These are phyloP conservation scores for Ilyonectria destructans DNA, from an alignment of 2,329 filamentous ascomycete genomes.

Conservation along the genomic window DNA sequence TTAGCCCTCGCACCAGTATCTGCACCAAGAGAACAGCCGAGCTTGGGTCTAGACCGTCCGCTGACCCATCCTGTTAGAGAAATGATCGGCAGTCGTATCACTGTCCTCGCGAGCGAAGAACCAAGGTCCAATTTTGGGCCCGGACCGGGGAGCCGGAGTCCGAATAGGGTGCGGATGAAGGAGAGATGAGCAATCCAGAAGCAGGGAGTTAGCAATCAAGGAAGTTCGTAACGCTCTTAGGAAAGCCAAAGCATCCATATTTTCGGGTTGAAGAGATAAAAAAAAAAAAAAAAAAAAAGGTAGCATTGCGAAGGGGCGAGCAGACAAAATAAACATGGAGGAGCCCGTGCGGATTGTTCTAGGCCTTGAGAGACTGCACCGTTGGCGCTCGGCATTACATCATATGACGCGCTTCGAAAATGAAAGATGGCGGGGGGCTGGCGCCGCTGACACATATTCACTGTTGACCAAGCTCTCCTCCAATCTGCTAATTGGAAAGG, in stretches of 20 bases:
- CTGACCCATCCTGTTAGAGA: neutral
- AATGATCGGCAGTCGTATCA: conserved; percentile 18
- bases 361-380: conserved; percentile 19
- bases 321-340: neutral
- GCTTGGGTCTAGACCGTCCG: conserved; percentile 16
- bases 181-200: conserved; percentile 14
- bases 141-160: conserved; percentile 16
- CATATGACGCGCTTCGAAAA: conserved; percentile 41
- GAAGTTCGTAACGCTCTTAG: neutral
- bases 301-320: neutral
- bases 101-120: conserved; percentile 6
- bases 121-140: neutral
- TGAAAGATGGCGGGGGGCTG: neutral
- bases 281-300: neutral
- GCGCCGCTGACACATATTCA: conserved; percentile 9
- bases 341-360: conserved; percentile 27
- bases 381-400: conserved; percentile 47
- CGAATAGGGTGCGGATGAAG: conserved; percentile 4
- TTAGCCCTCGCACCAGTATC: neutral
- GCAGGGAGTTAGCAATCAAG: neutral
- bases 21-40: neutral
- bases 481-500: neutral
- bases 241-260: neutral
- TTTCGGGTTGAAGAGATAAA: neutral
- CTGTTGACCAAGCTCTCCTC: neutral